A percentile compares a stretch with the other conserved stretches of the same genome.
phyloP scores from a whole-genome alignment of 2,329 filamentous ascomycete species.

The Diaporthe sp. region DNA sequence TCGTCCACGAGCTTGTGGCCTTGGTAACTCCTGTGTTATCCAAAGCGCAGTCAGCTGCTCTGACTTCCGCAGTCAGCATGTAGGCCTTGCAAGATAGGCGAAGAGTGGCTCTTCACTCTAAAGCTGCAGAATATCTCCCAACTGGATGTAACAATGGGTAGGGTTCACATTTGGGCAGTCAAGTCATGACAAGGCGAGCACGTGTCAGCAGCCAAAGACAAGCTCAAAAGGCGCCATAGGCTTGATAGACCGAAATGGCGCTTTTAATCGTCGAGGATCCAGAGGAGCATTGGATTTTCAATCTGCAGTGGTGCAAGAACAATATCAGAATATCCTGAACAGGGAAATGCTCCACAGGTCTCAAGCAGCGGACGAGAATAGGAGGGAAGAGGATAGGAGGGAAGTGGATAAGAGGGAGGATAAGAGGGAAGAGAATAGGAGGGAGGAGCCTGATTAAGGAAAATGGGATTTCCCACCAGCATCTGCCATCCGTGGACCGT shows the following conservation, averaged over 20 bases:
- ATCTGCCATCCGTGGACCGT: too few relatives aligned
- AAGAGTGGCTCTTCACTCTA: neutral
- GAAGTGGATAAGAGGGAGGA: too few relatives aligned
- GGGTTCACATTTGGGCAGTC: neutral
- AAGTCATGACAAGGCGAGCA: neutral
- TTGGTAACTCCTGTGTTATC: too few relatives aligned
- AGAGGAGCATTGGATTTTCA: neutral
- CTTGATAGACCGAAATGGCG: neutral
- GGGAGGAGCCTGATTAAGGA: accelerated
- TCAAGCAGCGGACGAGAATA: neutral
- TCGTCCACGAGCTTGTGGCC: too few relatives aligned
- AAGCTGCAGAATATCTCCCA: neutral
- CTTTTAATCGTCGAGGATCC: neutral
- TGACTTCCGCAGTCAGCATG: too few relatives aligned
- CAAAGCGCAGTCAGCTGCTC: too few relatives aligned
- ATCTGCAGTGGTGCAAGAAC: neutral
- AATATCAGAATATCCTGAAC: neutral
- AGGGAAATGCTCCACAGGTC: neutral
- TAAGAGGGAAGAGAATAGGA: too few relatives aligned
- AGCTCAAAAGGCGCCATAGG: neutral
- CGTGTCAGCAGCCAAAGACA: neutral
- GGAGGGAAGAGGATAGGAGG: neutral
- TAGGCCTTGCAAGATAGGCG: neutral
- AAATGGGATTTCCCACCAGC: neutral
- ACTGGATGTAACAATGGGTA: neutral